Evolutionary conservation across 2,329 filamentous ascomycete species (phyloP), one percentile per base, ranked within the genome.

Genomic region (Hypoxylon sp.): DNA sequence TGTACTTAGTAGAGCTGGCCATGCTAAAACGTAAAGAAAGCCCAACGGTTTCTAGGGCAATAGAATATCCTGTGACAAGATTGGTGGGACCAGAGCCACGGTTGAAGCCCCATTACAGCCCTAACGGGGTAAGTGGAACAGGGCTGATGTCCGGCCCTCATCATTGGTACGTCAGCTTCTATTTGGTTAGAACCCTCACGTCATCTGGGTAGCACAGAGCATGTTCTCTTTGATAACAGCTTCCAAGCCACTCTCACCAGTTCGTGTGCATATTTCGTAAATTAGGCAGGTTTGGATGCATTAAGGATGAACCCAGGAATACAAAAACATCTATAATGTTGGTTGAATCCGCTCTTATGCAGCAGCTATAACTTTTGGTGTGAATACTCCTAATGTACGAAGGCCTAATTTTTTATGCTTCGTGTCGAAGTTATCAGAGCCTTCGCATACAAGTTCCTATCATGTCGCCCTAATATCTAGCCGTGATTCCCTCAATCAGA

Each of bases 151-250:
- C 23, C 21, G 28, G 14, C n/a, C 48, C 32, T 49, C 59, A 58
- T 68, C 56, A 68, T 65, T 70, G 65, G 62, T 63, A 63, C 65
- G 57, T 60, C 56, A 61, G 41, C 52, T 45, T 45, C 36, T 4
- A 55, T 59, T 43, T 64, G 41, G 41, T 14, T 65, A 32, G 43
- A 51, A 63, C 60, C 45, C n/a, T 55, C 28, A 36, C 17, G 28
- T n/a, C 19, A 21, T 48, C 36, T 17, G 9, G 3, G 36, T 41
- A 48, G 43, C 23, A 48, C 43, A 25, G 19, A 48, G 5, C 17
- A 46, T 23, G 13, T 23, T 21, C 43, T 46, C n/a, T n/a, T n/a
- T n/a, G n/a, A n/a, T n/a, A n/a, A n/a, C n/a, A n/a, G n/a, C n/a
- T n/a, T n/a, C n/a, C n/a, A n/a, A n/a, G 3, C 25, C 6, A 25